Base-by-base conservation (phyloP, 208 protist species). In the Trypanosoma caninum region DNA sequence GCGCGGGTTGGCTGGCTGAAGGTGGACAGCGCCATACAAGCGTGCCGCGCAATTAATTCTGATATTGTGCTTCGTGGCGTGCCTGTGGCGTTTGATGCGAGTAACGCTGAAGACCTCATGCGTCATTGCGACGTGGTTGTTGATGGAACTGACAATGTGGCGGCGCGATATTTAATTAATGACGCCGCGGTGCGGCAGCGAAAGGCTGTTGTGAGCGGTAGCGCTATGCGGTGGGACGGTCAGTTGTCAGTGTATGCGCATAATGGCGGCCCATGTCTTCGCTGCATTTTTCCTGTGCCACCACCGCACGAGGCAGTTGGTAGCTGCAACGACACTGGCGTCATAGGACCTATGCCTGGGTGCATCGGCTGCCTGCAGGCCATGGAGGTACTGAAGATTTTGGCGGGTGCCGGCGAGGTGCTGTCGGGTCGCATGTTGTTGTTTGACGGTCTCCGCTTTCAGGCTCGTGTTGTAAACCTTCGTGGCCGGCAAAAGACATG, bases 321-420 rank as follows among this genome's bases (percentile, higher is more conserved):
- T 0, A 96, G 75, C 62, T 98, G 97, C 76, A 87, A 86, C 33
- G 92, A 97, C 65, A 85, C 64, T 2, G 97, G 97, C 28, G 94
- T 98, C 33, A 42, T 98, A 31, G 94, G 94, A 1, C 81, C 91
- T 3, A 76, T 98, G n/a, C 89, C 95, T 2, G 97, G 95, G 14
- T 80, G 93, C 64, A 98, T 98, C 44, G 97, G 97, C 2, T 91
- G 82, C 46, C 59, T 98, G 57, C 95, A 98, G 72, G 95, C 97
- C 34, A 62, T 97, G 41, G 93, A 98, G 63, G 77, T 69, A 18
- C 51, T 97, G 34, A 98, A 98, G 65, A 54, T 98, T 23, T 37
- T 97, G 28, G 59, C 81, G 16, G 74, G 72, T 28, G 78, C 82
- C 3, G 89, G 88, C 9, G 78, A 89, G 7, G 44, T 76, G 0